phyloP scores from a whole-genome alignment of 176 grass and related monocot genomes.

The Tillandsia fasciculata region DNA sequence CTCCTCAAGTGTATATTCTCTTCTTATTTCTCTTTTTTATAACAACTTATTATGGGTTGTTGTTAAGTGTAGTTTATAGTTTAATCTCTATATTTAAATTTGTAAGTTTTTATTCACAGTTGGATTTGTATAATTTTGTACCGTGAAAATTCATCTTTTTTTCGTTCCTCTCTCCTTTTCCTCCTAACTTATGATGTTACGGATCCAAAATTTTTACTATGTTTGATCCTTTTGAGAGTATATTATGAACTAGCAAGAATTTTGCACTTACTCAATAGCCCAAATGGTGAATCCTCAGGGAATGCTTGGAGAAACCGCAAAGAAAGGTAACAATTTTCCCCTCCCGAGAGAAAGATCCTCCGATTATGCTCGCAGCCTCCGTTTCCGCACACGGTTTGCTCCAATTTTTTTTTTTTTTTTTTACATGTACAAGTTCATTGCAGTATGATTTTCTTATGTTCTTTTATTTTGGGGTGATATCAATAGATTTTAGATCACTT shows the following conservation, averaged over 20 bases:
- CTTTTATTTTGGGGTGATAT: background rate
- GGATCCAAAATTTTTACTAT: too few species aligned
- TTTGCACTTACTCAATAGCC: background rate
- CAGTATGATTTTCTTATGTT: background rate
- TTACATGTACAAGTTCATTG: background rate
- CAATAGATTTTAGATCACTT: background rate
- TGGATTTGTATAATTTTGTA: too few species aligned
- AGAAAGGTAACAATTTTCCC: too few species aligned
- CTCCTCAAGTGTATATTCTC: background rate
- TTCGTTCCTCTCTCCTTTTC: too few species aligned
- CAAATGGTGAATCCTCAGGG: background rate
- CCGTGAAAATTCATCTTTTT: too few species aligned
- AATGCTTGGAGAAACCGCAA: background rate
- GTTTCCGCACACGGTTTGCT: background rate
- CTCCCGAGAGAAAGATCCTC: background rate
- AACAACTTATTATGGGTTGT: background rate
- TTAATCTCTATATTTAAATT: too few species aligned
- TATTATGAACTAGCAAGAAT: too few species aligned
- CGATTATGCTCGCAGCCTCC: background rate
- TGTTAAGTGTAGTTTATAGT: too few species aligned
- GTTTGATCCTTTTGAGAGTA: background rate
- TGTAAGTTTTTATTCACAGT: too few species aligned
- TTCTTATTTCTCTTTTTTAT: background rate
- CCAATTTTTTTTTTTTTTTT: background rate
- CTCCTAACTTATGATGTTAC: too few species aligned